Evolutionary conservation across 2,329 filamentous ascomycete species (phyloP).

Genomic region (Fonsecaea multimorphosa): DNA sequence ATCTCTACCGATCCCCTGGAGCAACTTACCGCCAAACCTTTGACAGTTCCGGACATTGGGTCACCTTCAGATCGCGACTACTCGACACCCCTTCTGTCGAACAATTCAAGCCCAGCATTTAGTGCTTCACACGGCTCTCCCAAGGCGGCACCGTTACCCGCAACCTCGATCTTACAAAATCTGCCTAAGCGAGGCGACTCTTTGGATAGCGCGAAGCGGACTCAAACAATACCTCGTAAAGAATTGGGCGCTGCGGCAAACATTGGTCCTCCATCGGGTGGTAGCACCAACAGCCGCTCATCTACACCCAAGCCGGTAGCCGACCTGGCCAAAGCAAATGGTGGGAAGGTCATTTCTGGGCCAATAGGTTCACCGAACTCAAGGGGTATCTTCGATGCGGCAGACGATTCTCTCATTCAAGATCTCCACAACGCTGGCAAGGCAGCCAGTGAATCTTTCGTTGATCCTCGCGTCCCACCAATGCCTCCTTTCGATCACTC

Average conservation of each 20-base stretch:
- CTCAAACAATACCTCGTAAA: constrained; percentile 64
- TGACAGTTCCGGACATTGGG: constrained; percentile 42
- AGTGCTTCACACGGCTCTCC: constrained; percentile 54
- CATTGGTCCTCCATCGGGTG: constrained; percentile 45
- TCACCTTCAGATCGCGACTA: constrained; percentile 41
- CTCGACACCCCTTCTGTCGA: constrained; percentile 59
- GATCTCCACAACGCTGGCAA: constrained; percentile 27
- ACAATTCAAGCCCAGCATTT: constrained; percentile 65
- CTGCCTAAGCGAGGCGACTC: constrained; percentile 67
- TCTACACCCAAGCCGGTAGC: constrained; percentile 19
- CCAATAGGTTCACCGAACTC: constrained; percentile 51
- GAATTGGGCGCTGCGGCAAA: constrained; percentile 56
- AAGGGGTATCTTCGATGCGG: constrained; percentile 51
- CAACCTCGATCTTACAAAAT: constrained; percentile 43
- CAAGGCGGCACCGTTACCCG: constrained; percentile 44
- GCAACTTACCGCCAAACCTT: constrained; percentile 32
- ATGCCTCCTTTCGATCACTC: constrained; percentile 55
- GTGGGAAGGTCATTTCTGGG: constrained; percentile 51
- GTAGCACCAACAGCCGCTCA: constrained; percentile 42
- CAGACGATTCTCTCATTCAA: constrained; percentile 34
- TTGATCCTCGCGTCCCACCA: constrained; percentile 64
- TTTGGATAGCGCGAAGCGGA: constrained; percentile 50
- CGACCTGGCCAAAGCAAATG: constrained; percentile 45
- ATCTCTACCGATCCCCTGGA: constrained; percentile 22
- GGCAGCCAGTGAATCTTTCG: constrained; percentile 59